These are phyloP conservation scores for Singerocomus inundabilis DNA, from an alignment of 1,284 basidiomycete species.

Conservation along the genomic window DNA sequence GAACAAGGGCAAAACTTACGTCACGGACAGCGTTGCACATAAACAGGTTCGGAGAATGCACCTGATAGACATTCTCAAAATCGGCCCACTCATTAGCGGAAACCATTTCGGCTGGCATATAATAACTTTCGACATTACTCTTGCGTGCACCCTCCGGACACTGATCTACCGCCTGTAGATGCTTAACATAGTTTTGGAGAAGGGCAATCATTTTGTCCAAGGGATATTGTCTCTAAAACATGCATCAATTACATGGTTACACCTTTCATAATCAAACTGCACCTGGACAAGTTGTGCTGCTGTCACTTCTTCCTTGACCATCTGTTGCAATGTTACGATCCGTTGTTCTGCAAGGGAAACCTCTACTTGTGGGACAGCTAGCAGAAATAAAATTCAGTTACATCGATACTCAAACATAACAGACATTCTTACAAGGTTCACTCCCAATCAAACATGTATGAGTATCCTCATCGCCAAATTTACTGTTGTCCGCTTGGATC, in stretches of 20 bases:
- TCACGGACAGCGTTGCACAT: constrained; percentile 80
- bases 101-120: constrained; percentile 65
- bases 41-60: constrained; percentile 85
- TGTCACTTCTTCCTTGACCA: constrained; percentile 23
- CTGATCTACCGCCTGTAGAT: constrained; percentile 50
- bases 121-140: constrained; percentile 45
- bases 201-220: constrained; percentile 55
- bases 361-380: constrained; percentile 72
- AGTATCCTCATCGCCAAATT: constrained; percentile 87
- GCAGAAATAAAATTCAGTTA: neutral
- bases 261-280: neutral
- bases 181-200: constrained; percentile 59
- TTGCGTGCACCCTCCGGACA: constrained; percentile 34
- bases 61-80: constrained; percentile 90
- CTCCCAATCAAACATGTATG: constrained; percentile 85
- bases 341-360: constrained; percentile 61
- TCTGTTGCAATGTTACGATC: constrained; percentile 46
- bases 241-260: constrained; percentile 1
- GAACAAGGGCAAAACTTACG: constrained; percentile 41
- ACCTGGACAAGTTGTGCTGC: constrained; percentile 19
- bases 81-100: constrained; percentile 73
- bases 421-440: constrained; percentile 57
- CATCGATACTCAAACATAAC: constrained; percentile 6
- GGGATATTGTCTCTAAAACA: constrained; percentile 30
- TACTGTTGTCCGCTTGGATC: constrained; percentile 51